Evolutionary conservation across 805 yeast species (phyloP).

Genomic region (Peterozyma xylosa): DNA sequence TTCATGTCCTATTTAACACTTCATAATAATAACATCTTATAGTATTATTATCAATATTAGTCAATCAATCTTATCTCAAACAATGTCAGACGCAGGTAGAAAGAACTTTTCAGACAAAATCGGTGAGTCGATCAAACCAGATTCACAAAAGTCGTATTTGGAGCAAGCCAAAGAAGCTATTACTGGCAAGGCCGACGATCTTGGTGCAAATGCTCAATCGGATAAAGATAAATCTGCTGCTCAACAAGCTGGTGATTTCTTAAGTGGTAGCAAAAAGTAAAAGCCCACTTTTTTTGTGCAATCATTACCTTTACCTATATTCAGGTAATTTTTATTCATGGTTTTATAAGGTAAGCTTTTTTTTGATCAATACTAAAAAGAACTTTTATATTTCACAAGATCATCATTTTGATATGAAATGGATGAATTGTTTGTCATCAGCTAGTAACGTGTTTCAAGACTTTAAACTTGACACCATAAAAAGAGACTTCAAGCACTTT

Average conservation of each 20-base stretch:
- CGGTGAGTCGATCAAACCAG: conserved; percentile 57
- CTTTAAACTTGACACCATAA: conserved; percentile 1
- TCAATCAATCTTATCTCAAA: neutral
- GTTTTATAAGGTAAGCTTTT: neutral
- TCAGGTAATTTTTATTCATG: neutral
- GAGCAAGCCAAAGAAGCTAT: conserved; percentile 61
- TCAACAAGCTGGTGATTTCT: conserved; percentile 57
- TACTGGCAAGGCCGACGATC: conserved; percentile 53
- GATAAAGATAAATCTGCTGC: conserved; percentile 50
- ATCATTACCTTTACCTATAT: no score
- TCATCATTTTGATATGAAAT: no score
- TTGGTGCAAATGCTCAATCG: conserved; percentile 50
- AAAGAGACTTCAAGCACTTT: conserved; percentile 1
- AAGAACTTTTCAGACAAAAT: conserved; percentile 60
- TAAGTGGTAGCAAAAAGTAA: conserved; percentile 32
- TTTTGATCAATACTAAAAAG: no score
- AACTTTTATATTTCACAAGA: no score
- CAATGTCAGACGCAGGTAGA: conserved; percentile 40
- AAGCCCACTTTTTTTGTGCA: neutral
- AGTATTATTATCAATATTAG: no score
- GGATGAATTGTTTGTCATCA: no score
- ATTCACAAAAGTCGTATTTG: conserved; percentile 48
- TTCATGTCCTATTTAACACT: no score
- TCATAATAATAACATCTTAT: no score
- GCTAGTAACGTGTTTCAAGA: no score